phyloP scores from a whole-genome alignment of 2,329 filamentous ascomycete species.

The Saccharata proteae region DNA sequence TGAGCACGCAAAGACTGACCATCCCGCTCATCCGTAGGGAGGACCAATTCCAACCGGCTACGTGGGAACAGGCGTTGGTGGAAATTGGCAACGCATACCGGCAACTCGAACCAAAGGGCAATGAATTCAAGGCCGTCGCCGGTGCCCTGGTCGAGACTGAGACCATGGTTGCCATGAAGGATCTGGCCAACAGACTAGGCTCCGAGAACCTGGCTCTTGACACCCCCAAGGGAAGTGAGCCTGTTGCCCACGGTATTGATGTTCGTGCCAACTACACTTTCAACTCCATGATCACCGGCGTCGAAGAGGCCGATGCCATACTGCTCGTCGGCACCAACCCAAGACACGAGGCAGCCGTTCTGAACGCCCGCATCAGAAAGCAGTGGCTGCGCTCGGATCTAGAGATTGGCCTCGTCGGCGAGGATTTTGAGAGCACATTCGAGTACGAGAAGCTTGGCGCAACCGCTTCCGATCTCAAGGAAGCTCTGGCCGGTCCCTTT shows the following conservation, averaged over 20 bases:
- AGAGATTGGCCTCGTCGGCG: conserved; percentile 81
- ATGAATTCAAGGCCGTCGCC: conserved; percentile 93
- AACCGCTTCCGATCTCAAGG: conserved; percentile 70
- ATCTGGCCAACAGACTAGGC: conserved; percentile 88
- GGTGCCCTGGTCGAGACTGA: conserved; percentile 88
- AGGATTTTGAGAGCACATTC: conserved; percentile 87
- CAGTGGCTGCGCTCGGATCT: conserved; percentile 94
- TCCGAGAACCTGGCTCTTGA: conserved; percentile 94
- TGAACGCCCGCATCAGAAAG: conserved; percentile 95
- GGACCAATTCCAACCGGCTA: conserved; percentile 80
- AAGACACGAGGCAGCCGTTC: conserved; percentile 82
- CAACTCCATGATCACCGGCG: conserved; percentile 88
- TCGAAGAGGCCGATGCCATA: conserved; percentile 87
- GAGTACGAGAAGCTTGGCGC: conserved; percentile 84
- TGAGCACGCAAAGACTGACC: conserved; percentile 91
- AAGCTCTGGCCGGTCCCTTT: conserved; percentile 72
- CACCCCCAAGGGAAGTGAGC: conserved; percentile 69
- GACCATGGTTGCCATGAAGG: conserved; percentile 91
- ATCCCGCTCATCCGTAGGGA: conserved; percentile 81
- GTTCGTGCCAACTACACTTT: conserved; percentile 91
- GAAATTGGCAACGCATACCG: conserved; percentile 76
- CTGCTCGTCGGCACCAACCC: conserved; percentile 92
- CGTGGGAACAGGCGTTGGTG: conserved; percentile 89
- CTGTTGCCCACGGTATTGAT: conserved; percentile 84
- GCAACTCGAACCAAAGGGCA: conserved; percentile 66